Conservation (phyloP, 73 alveolate genomes). For the Symbiodinium pilosum region DNA sequence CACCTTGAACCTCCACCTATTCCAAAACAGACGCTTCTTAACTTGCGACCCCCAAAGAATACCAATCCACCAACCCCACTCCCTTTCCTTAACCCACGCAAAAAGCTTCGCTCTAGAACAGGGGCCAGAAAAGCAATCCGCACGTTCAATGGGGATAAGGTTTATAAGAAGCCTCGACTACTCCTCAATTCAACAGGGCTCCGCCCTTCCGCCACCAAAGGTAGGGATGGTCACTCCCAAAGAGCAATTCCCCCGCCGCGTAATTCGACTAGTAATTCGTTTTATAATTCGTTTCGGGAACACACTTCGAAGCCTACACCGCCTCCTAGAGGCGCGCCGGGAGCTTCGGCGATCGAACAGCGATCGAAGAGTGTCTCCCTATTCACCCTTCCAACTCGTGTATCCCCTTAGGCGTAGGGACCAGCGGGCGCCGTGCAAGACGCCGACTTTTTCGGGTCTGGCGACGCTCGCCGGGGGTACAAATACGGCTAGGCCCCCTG, state of each 20-base stretch:
- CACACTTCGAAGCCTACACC: slow-evolving; percentile 26
- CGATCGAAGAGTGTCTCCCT: background rate
- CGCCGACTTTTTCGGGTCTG: background rate
- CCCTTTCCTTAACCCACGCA: background rate
- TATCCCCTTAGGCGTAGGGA: background rate
- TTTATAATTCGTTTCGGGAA: background rate
- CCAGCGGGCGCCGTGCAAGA: background rate
- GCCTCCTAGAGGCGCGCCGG: slow-evolving; percentile 77
- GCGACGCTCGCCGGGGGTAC: background rate
- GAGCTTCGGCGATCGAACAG: too few species aligned
- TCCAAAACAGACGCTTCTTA: too few species aligned
- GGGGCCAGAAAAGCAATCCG: background rate
- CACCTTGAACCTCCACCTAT: background rate
- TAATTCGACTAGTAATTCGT: too few species aligned
- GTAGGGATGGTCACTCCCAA: background rate
- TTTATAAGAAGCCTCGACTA: background rate
- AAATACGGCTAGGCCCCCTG: background rate
- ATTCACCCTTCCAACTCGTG: background rate
- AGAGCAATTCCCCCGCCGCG: background rate
- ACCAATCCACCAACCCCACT: background rate
- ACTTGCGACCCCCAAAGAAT: background rate
- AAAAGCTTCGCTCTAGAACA: background rate
- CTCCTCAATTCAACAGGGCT: background rate
- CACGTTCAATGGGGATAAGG: background rate
- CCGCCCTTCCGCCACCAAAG: background rate